These are phyloP conservation scores for Skeletonema marinoi DNA, from an alignment of 108 stramenopile species.

Conservation along the genomic window DNA sequence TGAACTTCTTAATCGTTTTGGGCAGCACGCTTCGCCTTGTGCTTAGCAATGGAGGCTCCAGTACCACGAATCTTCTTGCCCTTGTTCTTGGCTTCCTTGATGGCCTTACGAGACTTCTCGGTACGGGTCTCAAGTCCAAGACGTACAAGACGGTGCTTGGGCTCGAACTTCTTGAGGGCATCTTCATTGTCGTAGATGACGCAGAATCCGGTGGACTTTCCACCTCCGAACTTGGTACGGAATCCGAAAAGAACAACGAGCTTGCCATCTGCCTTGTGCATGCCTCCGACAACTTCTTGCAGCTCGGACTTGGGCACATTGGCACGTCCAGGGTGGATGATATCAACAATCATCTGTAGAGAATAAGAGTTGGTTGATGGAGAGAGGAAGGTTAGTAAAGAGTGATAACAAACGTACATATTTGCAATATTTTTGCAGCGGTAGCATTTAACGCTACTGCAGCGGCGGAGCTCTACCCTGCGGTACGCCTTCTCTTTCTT, in stretches of 20 bases:
- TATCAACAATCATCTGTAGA: slow-evolving; percentile 92
- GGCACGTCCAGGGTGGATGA: slow-evolving; percentile 96
- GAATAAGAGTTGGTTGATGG: not conserved
- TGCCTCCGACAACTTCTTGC: slow-evolving; percentile 89
- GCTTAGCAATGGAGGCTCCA: slow-evolving; percentile 96
- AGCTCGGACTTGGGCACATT: slow-evolving; percentile 95
- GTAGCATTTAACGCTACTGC: not conserved
- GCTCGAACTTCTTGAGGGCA: slow-evolving; percentile 95
- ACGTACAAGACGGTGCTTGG: slow-evolving; percentile 93
- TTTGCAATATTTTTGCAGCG: not conserved
- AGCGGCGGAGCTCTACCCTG: not conserved
- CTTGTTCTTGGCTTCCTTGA: slow-evolving; percentile 99
- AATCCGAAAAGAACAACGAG: slow-evolving; percentile 92
- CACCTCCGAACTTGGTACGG: slow-evolving; percentile 97
- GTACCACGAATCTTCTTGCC: slow-evolving; percentile 98
- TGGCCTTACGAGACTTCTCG: slow-evolving; percentile 95
- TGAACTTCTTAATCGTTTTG: slow-evolving; percentile 62
- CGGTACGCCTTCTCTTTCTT: not conserved
- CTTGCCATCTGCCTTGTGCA: slow-evolving; percentile 95
- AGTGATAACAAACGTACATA: not conserved
- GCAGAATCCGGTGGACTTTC: slow-evolving; percentile 97
- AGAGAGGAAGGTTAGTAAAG: slow-evolving; percentile 13
- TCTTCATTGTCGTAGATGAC: slow-evolving; percentile 97
- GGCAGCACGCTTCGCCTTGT: slow-evolving; percentile 99
- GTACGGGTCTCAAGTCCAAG: slow-evolving; percentile 85